phyloP scores from a whole-genome alignment of 441 rosid species.

The Kokia cookei region DNA sequence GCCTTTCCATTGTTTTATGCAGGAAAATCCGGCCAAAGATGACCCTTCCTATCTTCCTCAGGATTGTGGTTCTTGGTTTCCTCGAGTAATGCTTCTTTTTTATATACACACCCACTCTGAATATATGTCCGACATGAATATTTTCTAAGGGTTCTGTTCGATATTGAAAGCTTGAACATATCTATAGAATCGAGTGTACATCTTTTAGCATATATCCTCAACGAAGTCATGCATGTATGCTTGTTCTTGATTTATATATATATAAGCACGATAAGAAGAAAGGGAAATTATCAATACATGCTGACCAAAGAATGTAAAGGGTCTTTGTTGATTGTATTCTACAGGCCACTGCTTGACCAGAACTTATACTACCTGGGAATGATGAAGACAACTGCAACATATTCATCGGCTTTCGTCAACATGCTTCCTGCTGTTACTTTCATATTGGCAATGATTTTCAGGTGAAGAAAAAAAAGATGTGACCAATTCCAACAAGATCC shows the following conservation, averaged over 20 bases:
- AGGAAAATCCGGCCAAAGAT: constrained; percentile 90
- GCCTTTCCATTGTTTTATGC: constrained; percentile 8
- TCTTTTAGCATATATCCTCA: background rate
- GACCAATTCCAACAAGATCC: too few species aligned
- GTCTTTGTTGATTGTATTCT: background rate
- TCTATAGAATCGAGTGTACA: too few species aligned
- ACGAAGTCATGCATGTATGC: background rate
- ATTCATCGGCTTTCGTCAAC: constrained; percentile 64
- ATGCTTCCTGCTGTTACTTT: constrained; percentile 86
- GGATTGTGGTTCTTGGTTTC: constrained; percentile 65
- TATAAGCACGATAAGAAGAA: too few species aligned
- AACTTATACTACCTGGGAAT: constrained; percentile 71
- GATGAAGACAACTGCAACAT: constrained; percentile 85
- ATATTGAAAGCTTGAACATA: too few species aligned
- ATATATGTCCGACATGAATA: too few species aligned
- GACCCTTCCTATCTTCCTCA: constrained; percentile 66
- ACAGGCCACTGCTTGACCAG: constrained; percentile 94
- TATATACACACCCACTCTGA: too few species aligned
- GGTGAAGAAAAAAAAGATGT: constrained; percentile 25
- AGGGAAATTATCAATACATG: background rate
- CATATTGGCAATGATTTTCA: constrained; percentile 72
- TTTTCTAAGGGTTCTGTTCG: too few species aligned
- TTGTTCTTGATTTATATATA: background rate
- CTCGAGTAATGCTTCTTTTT: constrained; percentile 53
- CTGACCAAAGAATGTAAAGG: background rate